Conservation (phyloP, 2,329 filamentous ascomycete species). For the Colletotrichum navitas region DNA sequence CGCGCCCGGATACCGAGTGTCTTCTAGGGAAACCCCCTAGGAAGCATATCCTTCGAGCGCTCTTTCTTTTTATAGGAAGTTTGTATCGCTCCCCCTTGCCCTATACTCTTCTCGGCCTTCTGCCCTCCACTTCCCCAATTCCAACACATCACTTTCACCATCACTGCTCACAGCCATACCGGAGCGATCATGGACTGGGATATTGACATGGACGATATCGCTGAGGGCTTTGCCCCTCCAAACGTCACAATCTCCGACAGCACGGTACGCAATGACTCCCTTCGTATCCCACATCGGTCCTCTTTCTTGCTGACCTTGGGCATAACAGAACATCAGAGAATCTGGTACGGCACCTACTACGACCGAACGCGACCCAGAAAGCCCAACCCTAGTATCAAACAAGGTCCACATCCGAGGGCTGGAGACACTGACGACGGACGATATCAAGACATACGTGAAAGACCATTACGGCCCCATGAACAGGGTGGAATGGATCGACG, state of each 20-base stretch:
- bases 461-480: slow-evolving; percentile 73
- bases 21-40: neutral
- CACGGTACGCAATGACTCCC: slow-evolving; percentile 6
- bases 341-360: neutral
- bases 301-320: slow-evolving; percentile 10
- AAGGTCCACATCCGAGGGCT: slow-evolving; percentile 90
- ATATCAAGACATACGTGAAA: slow-evolving; percentile 81
- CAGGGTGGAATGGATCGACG: slow-evolving; percentile 93
- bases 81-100: neutral
- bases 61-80: neutral
- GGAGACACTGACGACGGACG: slow-evolving; percentile 82
- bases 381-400: slow-evolving; percentile 47
- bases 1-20: neutral
- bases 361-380: slow-evolving; percentile 19
- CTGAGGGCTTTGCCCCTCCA: slow-evolving; percentile 48
- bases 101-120: neutral
- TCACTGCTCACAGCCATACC: neutral
- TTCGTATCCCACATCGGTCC: neutral
- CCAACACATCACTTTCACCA: slow-evolving; percentile 43
- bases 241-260: neutral
- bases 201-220: slow-evolving; percentile 78
- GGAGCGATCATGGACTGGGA: slow-evolving; percentile 71
- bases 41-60: neutral
- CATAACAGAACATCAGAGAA: slow-evolving; percentile 6
- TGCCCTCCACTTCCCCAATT: neutral